A percentile compares a stretch with the other conserved stretches of the same genome.
Evolutionary conservation across 2,329 filamentous ascomycete genomes (phyloP).

Genomic region (Venturia pyrina): DNA sequence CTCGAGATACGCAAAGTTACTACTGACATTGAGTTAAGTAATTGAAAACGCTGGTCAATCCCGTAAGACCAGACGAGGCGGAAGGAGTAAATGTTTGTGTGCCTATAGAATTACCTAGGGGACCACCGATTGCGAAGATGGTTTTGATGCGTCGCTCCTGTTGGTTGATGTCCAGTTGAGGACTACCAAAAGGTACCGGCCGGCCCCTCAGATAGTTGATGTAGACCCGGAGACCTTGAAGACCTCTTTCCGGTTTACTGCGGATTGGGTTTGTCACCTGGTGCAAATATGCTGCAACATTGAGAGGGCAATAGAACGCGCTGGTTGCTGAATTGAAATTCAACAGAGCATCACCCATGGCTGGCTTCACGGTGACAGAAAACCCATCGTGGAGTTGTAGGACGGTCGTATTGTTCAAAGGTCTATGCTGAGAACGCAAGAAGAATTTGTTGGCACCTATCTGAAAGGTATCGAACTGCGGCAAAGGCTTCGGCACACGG

Average conservation of each 20-base stretch:
- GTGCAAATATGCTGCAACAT: neutral
- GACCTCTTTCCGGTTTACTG: neutral
- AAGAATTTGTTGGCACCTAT: constrained; percentile 5
- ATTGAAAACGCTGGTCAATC: too few species aligned
- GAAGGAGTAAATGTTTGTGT: too few species aligned
- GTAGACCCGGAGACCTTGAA: neutral
- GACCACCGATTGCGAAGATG: too few species aligned
- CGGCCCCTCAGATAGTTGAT: neutral
- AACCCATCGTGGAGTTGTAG: neutral
- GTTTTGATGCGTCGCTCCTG: too few species aligned
- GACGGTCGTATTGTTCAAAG: neutral
- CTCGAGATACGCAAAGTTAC: too few species aligned
- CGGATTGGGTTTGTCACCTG: too few species aligned
- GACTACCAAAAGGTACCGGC: too few species aligned
- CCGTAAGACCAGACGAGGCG: too few species aligned
- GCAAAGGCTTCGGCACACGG: neutral
- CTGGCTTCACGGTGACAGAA: neutral
- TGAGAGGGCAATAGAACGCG: neutral
- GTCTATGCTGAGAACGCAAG: neutral
- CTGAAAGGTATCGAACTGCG: neutral
- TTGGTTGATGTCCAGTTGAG: too few species aligned
- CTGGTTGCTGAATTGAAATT: neutral
- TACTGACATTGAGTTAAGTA: too few species aligned
- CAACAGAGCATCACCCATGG: neutral
- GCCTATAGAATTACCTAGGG: too few species aligned